phyloP scores from a whole-genome alignment of 2,329 filamentous ascomycete genomes.

The Verticillium dahliae region DNA sequence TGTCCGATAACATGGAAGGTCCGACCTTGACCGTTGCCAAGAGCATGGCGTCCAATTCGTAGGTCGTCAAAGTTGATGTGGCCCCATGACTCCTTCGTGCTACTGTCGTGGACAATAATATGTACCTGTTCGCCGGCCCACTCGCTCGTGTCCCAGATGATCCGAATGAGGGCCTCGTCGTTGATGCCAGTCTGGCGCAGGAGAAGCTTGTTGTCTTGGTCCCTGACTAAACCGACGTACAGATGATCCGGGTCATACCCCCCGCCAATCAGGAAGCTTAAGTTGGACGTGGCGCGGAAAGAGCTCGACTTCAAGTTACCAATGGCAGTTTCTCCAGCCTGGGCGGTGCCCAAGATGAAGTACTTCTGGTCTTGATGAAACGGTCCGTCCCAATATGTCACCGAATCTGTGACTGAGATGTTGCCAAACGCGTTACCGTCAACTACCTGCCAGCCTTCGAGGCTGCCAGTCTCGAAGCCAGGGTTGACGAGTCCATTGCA shows the following conservation, averaged over 20 bases:
- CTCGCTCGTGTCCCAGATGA: conserved; percentile 21
- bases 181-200: conserved; percentile 21
- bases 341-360: conserved; percentile 17
- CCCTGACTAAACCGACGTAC: conserved; percentile 20
- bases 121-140: conserved; percentile 18
- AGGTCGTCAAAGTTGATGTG: conserved; percentile 25
- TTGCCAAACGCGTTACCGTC: conserved; percentile 17
- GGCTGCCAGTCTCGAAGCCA: conserved; percentile 17
- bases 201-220: conserved; percentile 15
- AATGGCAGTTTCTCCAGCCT: conserved; percentile 18
- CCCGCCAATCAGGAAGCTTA: conserved; percentile 23
- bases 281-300: conserved; percentile 18
- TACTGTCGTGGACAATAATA: conserved; percentile 16
- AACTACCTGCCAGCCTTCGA: conserved; percentile 19
- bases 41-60: conserved; percentile 18
- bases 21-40: conserved; percentile 14
- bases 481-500: conserved; percentile 10
- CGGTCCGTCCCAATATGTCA: conserved; percentile 19
- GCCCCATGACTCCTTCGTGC: conserved; percentile 13
- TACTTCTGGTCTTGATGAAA: conserved; percentile 17
- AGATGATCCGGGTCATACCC: conserved; percentile 21
- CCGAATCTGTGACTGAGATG: conserved; percentile 13
- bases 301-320: conserved; percentile 19
- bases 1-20: conserved; percentile 21
- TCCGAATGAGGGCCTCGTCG: conserved; percentile 21